Evolutionary conservation across 2,329 filamentous ascomycete genomes (phyloP).

Genomic region (Fonsecaea pedrosoi): DNA sequence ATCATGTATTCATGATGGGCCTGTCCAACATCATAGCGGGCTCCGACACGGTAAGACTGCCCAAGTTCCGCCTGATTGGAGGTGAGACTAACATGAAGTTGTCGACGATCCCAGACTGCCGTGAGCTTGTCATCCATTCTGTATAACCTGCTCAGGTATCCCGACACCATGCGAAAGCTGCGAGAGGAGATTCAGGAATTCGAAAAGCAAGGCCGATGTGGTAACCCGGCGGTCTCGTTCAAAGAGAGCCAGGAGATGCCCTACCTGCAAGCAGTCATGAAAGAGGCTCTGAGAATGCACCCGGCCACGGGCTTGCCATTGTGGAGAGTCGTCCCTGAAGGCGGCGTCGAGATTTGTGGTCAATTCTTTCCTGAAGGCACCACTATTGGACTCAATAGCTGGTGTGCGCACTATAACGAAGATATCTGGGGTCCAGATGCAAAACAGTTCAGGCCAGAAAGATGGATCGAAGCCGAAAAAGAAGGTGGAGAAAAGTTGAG

Average conservation of each 20-base stretch:
- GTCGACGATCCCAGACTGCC: constrained; percentile 25
- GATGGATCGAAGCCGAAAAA: constrained; percentile 52
- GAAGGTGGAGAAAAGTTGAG: constrained; percentile 44
- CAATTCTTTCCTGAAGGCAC: constrained; percentile 53
- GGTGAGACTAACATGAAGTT: not conserved
- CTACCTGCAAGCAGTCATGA: constrained; percentile 65
- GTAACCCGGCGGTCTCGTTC: constrained; percentile 56
- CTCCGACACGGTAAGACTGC: constrained; percentile 23
- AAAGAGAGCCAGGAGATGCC: constrained; percentile 69
- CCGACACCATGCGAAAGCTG: constrained; percentile 43
- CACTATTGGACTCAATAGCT: constrained; percentile 55
- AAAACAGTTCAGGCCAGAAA: constrained; percentile 53
- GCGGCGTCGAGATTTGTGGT: constrained; percentile 52
- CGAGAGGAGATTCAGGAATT: constrained; percentile 33
- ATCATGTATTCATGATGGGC: constrained; percentile 50
- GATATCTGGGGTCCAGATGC: constrained; percentile 55
- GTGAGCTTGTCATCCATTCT: constrained; percentile 70
- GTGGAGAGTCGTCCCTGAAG: constrained; percentile 57
- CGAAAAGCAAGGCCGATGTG: constrained; percentile 46
- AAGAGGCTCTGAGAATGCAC: constrained; percentile 61
- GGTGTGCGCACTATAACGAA: constrained; percentile 55
- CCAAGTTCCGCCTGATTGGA: not conserved
- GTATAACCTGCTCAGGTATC: constrained; percentile 74
- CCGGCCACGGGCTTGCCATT: constrained; percentile 58
- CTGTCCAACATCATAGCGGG: constrained; percentile 41